These are phyloP conservation scores for Aaosphaeria pasadenensis DNA, from an alignment of 2,329 filamentous ascomycete genomes.

Conservation along the genomic window DNA sequence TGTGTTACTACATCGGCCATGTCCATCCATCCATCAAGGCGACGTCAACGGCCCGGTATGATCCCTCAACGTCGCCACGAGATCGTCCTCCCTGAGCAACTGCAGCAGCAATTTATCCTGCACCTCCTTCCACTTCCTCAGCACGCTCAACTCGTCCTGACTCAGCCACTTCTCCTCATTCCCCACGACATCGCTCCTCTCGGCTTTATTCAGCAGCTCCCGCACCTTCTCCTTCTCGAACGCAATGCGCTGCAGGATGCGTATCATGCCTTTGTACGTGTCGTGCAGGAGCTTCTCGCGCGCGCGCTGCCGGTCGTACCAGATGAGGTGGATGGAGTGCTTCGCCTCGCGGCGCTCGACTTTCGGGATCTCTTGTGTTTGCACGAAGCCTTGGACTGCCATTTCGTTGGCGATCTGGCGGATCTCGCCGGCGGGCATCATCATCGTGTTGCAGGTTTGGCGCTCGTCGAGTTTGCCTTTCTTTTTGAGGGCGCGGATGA, in stretches of 20 bases:
- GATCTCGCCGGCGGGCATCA: slow-evolving; percentile 83
- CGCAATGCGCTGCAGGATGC: slow-evolving; percentile 75
- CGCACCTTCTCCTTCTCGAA: slow-evolving; percentile 71
- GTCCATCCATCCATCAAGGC: neutral
- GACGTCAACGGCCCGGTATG: slow-evolving; percentile 28
- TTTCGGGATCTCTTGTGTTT: slow-evolving; percentile 90
- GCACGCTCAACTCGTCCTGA: slow-evolving; percentile 66
- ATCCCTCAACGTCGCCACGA: slow-evolving; percentile 80
- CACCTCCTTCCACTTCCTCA: slow-evolving; percentile 61
- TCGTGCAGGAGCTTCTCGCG: slow-evolving; percentile 71
- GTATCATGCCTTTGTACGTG: slow-evolving; percentile 85
- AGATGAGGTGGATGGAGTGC: slow-evolving; percentile 88
- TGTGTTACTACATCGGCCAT: too few species aligned
- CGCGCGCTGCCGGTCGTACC: slow-evolving; percentile 75
- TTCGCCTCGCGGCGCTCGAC: slow-evolving; percentile 79
- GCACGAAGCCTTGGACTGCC: slow-evolving; percentile 81
- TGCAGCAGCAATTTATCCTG: slow-evolving; percentile 75
- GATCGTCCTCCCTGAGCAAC: slow-evolving; percentile 75
- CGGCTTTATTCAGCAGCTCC: slow-evolving; percentile 74
- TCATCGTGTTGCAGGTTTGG: slow-evolving; percentile 72
- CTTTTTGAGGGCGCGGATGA: slow-evolving; percentile 80
- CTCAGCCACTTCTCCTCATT: slow-evolving; percentile 78
- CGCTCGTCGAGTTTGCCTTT: slow-evolving; percentile 97
- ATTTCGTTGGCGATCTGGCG: slow-evolving; percentile 81
- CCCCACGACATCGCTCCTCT: slow-evolving; percentile 81